Evolutionary conservation across 2,329 filamentous ascomycete genomes (phyloP), one percentile per base, ranked within the genome.

Genomic region (Fusarium sp.): DNA sequence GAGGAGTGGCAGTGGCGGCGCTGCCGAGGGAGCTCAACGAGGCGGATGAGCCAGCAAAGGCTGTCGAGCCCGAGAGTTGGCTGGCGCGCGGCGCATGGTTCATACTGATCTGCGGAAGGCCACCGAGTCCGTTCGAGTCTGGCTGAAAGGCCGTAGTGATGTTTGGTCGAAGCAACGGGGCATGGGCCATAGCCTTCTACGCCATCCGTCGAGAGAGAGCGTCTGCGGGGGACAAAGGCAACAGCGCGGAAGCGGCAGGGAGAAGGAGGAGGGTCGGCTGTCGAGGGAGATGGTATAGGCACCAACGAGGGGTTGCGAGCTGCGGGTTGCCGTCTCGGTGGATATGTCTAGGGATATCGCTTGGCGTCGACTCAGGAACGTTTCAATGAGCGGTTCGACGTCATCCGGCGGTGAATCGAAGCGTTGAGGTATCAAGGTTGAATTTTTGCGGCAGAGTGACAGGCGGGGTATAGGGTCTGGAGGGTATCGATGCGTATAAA

Each of bases 61-160:
- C 80, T 29, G 85, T 86, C 59, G 85, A 82, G 75, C 84, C 84
- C 53, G 86, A 87, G 61, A 88, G 78, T 77, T 88, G 85, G 75
- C 85, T 88, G 58, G 80, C 80, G 71, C 86, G 80, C 62, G 82
- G 78, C 68, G 79, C 77, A 73, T 78, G 78, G 73, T 77, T 84
- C 80, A 85, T 84, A 61, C 73, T 79, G 72, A 75, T 78, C 50
- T 73, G 77, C 54, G 76, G 74, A 61, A 79, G 70, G 71, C 77
- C 73, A 65, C 78, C 76, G 70, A 80, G 77, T 72, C 76, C 74
- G 73, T 80, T 80, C 67, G 79, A 73, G 68, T 76, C 77, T 69
- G 78, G 73, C 70, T 80, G 76, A 70, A 85, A 84, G 72, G 80
- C 77, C 71, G 84, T 82, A 67, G 82, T 78, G 70, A 83, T 86